Conservation (phyloP, 177 flowering plant genomes). For the Vitis hybrid region DNA sequence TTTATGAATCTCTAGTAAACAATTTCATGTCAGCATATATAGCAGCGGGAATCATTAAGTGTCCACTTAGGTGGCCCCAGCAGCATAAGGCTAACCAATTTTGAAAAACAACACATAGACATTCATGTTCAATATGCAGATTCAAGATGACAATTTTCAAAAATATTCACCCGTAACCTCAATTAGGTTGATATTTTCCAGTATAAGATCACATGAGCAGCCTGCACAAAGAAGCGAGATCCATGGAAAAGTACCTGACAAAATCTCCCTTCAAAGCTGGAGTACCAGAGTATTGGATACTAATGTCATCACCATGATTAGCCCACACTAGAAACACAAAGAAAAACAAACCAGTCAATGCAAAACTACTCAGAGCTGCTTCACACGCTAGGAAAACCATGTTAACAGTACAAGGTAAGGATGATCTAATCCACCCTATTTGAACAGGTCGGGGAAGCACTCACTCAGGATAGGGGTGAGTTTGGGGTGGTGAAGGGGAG, state of each 20-base stretch:
- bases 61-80: no score
- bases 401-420: background rate
- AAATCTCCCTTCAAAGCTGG: conserved; percentile 98
- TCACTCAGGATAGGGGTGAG: no score
- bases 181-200: background rate
- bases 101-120: no score
- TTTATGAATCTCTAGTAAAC: no score
- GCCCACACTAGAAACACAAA: conserved; percentile 78
- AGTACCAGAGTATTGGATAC: conserved; percentile 97
- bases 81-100: no score
- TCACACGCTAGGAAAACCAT: conserved; percentile 1
- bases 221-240: background rate
- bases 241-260: conserved; percentile 63
- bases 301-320: conserved; percentile 95
- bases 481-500: no score
- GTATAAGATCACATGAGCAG: background rate
- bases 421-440: background rate
- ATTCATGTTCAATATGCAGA: no score
- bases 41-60: no score
- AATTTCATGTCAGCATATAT: no score
- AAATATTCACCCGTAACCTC: no score
- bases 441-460: no score
- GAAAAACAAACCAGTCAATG: conserved; percentile 3
- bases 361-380: background rate
- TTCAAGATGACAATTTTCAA: no score